Conservation (phyloP, 1,284 basidiomycete species). For the Leccinum angustisporum region DNA sequence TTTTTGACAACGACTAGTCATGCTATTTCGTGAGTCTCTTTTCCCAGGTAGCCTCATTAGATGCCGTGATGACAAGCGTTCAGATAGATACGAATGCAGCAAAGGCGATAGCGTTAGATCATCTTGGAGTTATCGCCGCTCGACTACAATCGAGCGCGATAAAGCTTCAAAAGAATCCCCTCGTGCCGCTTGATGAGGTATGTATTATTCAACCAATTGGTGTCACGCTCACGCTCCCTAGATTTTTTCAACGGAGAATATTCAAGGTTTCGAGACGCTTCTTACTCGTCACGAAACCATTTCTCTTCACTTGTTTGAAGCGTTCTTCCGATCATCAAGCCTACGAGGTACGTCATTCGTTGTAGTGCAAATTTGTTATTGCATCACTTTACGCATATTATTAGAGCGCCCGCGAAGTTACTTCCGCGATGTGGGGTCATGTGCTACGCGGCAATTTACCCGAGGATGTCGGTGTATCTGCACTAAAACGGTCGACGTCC, state of each 20-base stretch:
- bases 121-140: conserved; percentile 89
- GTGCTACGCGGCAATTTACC: conserved; percentile 49
- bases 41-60: conserved; percentile 59
- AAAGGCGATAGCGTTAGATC: conserved; percentile 88
- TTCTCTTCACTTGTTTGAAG: conserved; percentile 58
- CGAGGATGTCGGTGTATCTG: conserved; percentile 27
- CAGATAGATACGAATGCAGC: conserved; percentile 76
- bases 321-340: conserved; percentile 75
- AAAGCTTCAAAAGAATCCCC: conserved; percentile 45
- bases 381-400: background rate
- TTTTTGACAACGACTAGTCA: background rate
- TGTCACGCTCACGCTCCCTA: conserved; percentile 28
- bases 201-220: background rate
- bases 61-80: conserved; percentile 72
- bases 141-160: conserved; percentile 64
- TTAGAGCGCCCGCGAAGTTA: conserved; percentile 64
- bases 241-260: conserved; percentile 56
- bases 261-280: conserved; percentile 56
- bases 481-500: conserved; percentile 36
- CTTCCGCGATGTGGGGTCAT: conserved; percentile 70
- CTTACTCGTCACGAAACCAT: conserved; percentile 63
- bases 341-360: conserved; percentile 55
- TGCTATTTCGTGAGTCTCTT: background rate
- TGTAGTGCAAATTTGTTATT: background rate
- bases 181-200: conserved; percentile 74